Base-by-base conservation (phyloP, 106 monocot species). In the Triglochin maritima region DNA sequence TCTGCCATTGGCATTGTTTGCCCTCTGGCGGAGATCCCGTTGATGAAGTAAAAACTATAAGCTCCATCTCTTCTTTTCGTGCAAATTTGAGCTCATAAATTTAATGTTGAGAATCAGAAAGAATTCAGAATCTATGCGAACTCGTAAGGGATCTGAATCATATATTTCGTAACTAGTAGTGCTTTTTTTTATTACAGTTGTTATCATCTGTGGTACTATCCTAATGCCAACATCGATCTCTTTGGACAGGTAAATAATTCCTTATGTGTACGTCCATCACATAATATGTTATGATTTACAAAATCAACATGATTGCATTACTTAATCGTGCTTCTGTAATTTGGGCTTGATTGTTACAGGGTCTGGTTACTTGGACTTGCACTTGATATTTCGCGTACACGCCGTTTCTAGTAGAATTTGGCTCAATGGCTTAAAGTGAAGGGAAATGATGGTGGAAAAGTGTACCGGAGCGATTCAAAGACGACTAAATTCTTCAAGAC, bases 381-480 rank as follows among this genome's bases (percentile, higher is more conserved):
- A 92, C 92, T 14, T 92, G 87, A 58, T 92, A 92, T 47, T 85
- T 87, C 68, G 83, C 84, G 13, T 90, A 86, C 56, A 81, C 86
- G 6, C 86, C 81, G 6, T 87, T 91, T 62, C 71, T 85, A 66
- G 15, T 72, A 64, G 45, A 72, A 67, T 63, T 74, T 84, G 8
- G 74, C 90, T 2, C 61, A 82, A 4, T 82, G 84, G 84, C 62
- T 91, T 41, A 78, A 66, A 58, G 56, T 47, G 51, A 46, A 53
- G 57, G 57, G 12, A 57, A 17, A 12, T 57, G 5, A 57, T 57
- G 46, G 10, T 13, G n/a, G 47, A 12, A 46, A 64, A 46, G 29
- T 29, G 29, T 29, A 29, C 29, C 29, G 29, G 29, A 29, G 1
- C 29, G 29, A 29, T 29, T 29, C 29, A 29, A 29, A 29, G 29